A percentile compares a stretch with the other conserved stretches of the same genome.
phyloP scores from a whole-genome alignment of 371 early-diverging fungal species.

The Batkoa obscura region DNA sequence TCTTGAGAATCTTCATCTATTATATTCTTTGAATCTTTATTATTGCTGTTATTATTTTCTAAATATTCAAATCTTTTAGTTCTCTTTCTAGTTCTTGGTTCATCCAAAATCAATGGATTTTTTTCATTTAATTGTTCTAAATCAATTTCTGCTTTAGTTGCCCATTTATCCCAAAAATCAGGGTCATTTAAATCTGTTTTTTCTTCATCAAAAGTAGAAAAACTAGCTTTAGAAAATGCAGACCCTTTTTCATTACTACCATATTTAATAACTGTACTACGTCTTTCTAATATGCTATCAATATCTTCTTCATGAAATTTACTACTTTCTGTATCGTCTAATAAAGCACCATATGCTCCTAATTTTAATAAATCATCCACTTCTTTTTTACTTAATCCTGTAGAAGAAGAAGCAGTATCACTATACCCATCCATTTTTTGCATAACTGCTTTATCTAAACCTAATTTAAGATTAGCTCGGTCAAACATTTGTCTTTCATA shows the following conservation, averaged over 20 bases:
- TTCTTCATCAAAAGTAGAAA: slow-evolving; percentile 38
- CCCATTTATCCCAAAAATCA: slow-evolving; percentile 94
- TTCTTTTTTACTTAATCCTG: slow-evolving; percentile 44
- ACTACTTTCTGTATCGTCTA: slow-evolving; percentile 68
- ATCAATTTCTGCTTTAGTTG: slow-evolving; percentile 55
- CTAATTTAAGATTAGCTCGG: slow-evolving; percentile 66
- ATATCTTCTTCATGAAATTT: slow-evolving; percentile 93
- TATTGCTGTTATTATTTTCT: slow-evolving; percentile 8
- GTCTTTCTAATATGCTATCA: slow-evolving; percentile 81
- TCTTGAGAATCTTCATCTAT: too few species aligned
- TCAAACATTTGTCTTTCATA: slow-evolving; percentile 77
- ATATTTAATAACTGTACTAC: slow-evolving; percentile 76
- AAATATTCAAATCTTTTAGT: slow-evolving; percentile 20
- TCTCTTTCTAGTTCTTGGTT: slow-evolving; percentile 41
- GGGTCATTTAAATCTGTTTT: slow-evolving; percentile 86
- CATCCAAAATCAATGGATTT: slow-evolving; percentile 39
- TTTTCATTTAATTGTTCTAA: slow-evolving; percentile 27
- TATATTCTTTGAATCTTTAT: too few species aligned
- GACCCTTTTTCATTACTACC: slow-evolving; percentile 51
- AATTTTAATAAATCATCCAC: slow-evolving; percentile 78
- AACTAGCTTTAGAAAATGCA: slow-evolving; percentile 90
- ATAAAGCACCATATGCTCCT: slow-evolving; percentile 77
- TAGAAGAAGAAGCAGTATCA: neutral
- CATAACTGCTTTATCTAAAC: slow-evolving; percentile 74
- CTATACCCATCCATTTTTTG: slow-evolving; percentile 21